These are phyloP conservation scores for Mucor plumbeus DNA, from an alignment of 371 early-diverging fungal genomes.

Conservation along the genomic window DNA sequence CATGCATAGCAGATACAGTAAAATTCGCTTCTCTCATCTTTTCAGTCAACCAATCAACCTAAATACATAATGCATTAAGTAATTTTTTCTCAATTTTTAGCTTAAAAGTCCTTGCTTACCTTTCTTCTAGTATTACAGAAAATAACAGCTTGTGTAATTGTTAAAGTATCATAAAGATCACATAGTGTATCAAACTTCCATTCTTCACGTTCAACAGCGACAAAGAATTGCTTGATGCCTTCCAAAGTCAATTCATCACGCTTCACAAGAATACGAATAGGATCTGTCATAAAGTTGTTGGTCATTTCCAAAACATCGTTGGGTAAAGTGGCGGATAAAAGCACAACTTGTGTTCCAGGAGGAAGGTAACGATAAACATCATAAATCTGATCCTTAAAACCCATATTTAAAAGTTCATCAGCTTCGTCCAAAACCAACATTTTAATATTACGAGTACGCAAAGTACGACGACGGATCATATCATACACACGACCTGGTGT, in stretches of 20 bases:
- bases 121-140: conserved; percentile 99
- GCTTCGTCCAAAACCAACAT: conserved; percentile 99
- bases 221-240: conserved; percentile 99
- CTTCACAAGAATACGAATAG: conserved; percentile 98
- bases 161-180: conserved; percentile 96
- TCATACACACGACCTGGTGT: conserved; percentile 99
- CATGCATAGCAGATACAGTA: conserved; percentile 98
- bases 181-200: conserved; percentile 97
- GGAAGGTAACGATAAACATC: conserved; percentile 96
- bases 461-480: conserved; percentile 92
- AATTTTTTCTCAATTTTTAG: not conserved
- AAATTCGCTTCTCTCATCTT: conserved; percentile 93
- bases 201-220: conserved; percentile 95
- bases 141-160: conserved; percentile 98
- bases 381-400: conserved; percentile 99
- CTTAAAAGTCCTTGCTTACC: conserved; percentile 48
- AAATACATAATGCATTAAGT: conserved; percentile 7
- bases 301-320: conserved; percentile 98
- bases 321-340: conserved; percentile 98
- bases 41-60: conserved; percentile 96
- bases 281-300: conserved; percentile 96
- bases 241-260: conserved; percentile 99
- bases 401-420: conserved; percentile 97
- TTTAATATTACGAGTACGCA: conserved; percentile 91
- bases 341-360: conserved; percentile 95